Evolutionary conservation across 2,329 filamentous ascomycete species (phyloP).

Genomic region (Sarocladiaceae sp.): DNA sequence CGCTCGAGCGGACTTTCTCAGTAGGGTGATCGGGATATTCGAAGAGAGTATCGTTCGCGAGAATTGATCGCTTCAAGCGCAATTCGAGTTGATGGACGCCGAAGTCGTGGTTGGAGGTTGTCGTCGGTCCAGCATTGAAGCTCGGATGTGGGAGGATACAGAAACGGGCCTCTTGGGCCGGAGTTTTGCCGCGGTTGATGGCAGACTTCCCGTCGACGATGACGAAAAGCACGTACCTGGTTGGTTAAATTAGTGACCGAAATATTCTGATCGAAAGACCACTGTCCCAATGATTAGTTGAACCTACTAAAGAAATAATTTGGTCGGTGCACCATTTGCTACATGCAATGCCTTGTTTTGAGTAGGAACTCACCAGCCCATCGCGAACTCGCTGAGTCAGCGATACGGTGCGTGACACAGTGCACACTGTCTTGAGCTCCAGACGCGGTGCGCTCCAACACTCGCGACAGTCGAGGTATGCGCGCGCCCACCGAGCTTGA

Average conservation of each 20-base stretch:
- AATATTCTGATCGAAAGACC: too few relatives aligned
- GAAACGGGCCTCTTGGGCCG: conserved; percentile 22
- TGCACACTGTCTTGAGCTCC: conserved; percentile 2
- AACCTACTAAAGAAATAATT: too few relatives aligned
- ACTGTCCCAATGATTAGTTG: too few relatives aligned
- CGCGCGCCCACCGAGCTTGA: conserved; percentile 1
- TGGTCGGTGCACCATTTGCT: too few relatives aligned
- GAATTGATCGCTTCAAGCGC: conserved; percentile 21
- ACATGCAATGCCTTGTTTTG: too few relatives aligned
- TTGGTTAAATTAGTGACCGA: too few relatives aligned
- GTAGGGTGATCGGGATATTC: neutral
- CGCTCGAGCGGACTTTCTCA: conserved; percentile 25
- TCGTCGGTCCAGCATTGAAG: conserved; percentile 2
- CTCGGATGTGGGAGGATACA: conserved; percentile 17
- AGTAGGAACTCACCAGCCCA: too few relatives aligned
- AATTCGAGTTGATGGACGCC: conserved; percentile 15
- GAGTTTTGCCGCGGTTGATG: neutral
- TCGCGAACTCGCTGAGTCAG: conserved; percentile 2
- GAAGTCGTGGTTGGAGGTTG: conserved; percentile 12
- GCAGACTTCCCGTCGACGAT: too few relatives aligned
- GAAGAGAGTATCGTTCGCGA: conserved; percentile 10
- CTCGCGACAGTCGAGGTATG: conserved; percentile 5
- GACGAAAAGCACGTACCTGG: too few relatives aligned
- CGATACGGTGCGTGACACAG: neutral
- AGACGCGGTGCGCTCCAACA: conserved; percentile 6